Conservation (phyloP, 2,329 filamentous ascomycete genomes). For the Fusarium irregulare region DNA sequence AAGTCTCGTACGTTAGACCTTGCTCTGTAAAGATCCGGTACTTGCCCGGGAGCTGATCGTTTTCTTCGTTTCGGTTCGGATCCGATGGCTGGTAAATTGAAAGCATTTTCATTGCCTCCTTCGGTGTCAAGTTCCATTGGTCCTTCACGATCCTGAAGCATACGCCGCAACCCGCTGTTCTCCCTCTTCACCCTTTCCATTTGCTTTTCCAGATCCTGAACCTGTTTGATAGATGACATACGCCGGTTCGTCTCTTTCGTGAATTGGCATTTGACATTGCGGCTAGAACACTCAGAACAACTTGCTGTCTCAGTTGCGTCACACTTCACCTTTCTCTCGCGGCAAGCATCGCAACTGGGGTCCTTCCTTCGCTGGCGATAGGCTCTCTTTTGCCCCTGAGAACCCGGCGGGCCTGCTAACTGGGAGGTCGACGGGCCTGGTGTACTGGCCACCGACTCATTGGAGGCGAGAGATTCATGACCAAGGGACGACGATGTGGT, state of each 20-base stretch:
- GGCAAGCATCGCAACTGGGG: slow-evolving; percentile 95
- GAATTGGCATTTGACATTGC: slow-evolving; percentile 97
- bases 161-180: slow-evolving; percentile 77
- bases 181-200: slow-evolving; percentile 83
- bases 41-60: slow-evolving; percentile 70
- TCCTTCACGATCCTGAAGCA: slow-evolving; percentile 64
- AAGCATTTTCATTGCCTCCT: slow-evolving; percentile 60
- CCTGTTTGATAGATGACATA: slow-evolving; percentile 99
- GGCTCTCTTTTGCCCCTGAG: slow-evolving; percentile 85
- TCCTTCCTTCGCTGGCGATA: slow-evolving; percentile 96
- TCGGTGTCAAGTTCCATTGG: slow-evolving; percentile 63
- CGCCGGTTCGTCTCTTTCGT: slow-evolving; percentile 98
- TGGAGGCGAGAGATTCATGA: slow-evolving; percentile 70
- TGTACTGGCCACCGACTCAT: slow-evolving; percentile 67
- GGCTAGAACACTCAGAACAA: slow-evolving; percentile 96
- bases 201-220: slow-evolving; percentile 96
- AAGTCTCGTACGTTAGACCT: slow-evolving; percentile 78
- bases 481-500: slow-evolving; percentile 62
- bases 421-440: slow-evolving; percentile 56
- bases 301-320: slow-evolving; percentile 96
- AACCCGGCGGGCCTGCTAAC: slow-evolving; percentile 55
- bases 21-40: slow-evolving; percentile 77
- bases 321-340: slow-evolving; percentile 87
- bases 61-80: slow-evolving; percentile 73
- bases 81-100: slow-evolving; percentile 73